phyloP scores from a whole-genome alignment of 768 basidiomycete species.

The Lyophyllum shimeji region DNA sequence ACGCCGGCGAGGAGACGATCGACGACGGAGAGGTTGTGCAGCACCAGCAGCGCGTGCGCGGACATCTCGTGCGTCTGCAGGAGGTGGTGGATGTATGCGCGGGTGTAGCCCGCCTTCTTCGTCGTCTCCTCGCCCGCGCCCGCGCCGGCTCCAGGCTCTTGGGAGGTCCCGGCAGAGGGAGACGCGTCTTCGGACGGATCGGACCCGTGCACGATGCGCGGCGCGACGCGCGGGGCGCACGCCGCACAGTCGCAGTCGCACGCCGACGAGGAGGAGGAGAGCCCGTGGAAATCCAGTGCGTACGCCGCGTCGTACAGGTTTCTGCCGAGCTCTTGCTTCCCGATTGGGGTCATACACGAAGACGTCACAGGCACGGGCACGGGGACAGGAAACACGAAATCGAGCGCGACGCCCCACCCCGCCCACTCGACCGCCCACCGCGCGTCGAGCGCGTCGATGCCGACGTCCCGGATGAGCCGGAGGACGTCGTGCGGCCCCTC shows the following conservation, averaged over 20 bases:
- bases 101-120: constrained; percentile 36
- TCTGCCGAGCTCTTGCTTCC: constrained; percentile 42
- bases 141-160: neutral
- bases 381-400: constrained; percentile 68
- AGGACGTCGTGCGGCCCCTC: constrained; percentile 77
- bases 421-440: constrained; percentile 72
- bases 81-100: constrained; percentile 82
- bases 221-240: constrained; percentile 45
- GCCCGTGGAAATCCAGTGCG: constrained; percentile 55
- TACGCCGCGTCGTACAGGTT: constrained; percentile 68
- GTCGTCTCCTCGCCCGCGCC: neutral
- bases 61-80: constrained; percentile 91
- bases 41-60: constrained; percentile 68
- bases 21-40: constrained; percentile 75
- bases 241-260: constrained; percentile 28
- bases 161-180: too few relatives aligned
- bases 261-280: constrained; percentile 25
- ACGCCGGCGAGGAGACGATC: constrained; percentile 64
- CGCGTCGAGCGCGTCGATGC: constrained; percentile 76
- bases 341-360: too few relatives aligned
- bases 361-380: too few relatives aligned
- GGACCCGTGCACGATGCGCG: constrained; percentile 44
- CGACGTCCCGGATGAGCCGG: constrained; percentile 57
- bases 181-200: neutral
- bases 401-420: constrained; percentile 70